Base-by-base conservation (phyloP, 306 rosid genomes). In the Lathyrus oleraceus region DNA sequence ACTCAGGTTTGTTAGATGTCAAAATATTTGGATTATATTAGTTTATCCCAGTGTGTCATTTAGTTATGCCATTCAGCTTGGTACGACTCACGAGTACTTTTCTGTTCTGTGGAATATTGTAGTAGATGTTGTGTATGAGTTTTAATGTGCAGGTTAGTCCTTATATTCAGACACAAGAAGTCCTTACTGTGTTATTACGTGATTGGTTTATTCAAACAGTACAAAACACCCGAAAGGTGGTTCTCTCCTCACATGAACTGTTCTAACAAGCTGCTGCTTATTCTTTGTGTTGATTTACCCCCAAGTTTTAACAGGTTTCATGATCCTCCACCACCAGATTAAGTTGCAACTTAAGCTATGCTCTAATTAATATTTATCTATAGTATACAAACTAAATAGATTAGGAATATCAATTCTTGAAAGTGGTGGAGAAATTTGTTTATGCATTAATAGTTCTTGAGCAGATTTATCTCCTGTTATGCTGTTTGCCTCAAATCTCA, bases 401-500 rank as follows among this genome's bases (percentile, higher is more conserved):
- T 44, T 15, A 47, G 38, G 40, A 16, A 61, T 27, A 42, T 38
- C 32, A 63, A 20, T 32, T 27, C 72, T 15, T 15, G 15, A 36
- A 36, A 49, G 60, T 63, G 65, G 68, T 44, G 38, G 35, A 70
- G 10, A 62, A 63, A 63, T 17, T 43, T 54, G 67, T 43, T 70
- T 15, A 70, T 30, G 61, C 42, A n/a, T 39, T 12, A 42, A 42
- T 53, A 53, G 12, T 15, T 70, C 27, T 43, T 27, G 10, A 40
- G 16, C 72, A 20, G 20, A 42, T 62, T 53, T 54, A 54, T 70
- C 19, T 70, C 48, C 21, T 6, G 35, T 11, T 25, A 40, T 62
- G 20, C 42, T 52, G 2, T 49, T 62, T 62, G 67, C 72, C 17
- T 23, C 48, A 48, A 65, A 58, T 71, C 62, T 53, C 77, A 63